Evolutionary conservation across 2,329 filamentous ascomycete genomes (phyloP), one percentile per base, ranked within the genome.

Genomic region (Lachnellula willkommii): DNA sequence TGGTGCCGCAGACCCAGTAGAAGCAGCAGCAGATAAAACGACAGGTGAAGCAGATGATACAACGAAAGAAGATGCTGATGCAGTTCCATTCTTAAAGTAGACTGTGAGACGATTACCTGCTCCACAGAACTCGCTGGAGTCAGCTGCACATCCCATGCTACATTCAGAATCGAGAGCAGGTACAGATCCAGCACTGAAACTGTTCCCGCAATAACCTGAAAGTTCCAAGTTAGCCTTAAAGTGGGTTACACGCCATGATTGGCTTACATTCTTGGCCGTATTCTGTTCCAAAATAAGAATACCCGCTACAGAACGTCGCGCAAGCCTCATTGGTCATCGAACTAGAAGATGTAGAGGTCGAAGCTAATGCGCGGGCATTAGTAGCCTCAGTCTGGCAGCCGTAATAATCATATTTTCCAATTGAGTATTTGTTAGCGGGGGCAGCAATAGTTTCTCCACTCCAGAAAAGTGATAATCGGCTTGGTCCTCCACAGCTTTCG

Each of bases 301-400:
- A 66, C 12, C 55, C 63, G 12, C 60, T 47, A 43, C 66, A 68
- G 24, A 57, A 60, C 5, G 60, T 37, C 12, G 61, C 61, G 32
- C 66, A 68, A 26, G 28, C 47, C 35, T 65, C 65, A 12, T 70
- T 60, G 11, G 68, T 68, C 69, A 71, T 70, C 2, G 54, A 43
- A 50, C 42, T 55, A 40, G 55, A 57, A 50, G 54, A 36, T 48
- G 47, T 56, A 39, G 59, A 35, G 3, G 46, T 53, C 17, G 43
- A 74, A 15, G 59, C 54, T 6, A 81, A 70, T 5, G 79, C 77
- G n/a, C 79, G 74, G 8, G 59, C 65, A 24, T 68, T 71, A 12
- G 69, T 70, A 5, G 72, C 74, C 59, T 80, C 79, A n/a, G 73
- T 76, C 68, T 74, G 75, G 66, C 78, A 81, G 51, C 73, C 74